These are phyloP conservation scores for Penicillium roqueforti DNA, from an alignment of 495 filamentous ascomycete genomes.

Conservation along the genomic window DNA sequence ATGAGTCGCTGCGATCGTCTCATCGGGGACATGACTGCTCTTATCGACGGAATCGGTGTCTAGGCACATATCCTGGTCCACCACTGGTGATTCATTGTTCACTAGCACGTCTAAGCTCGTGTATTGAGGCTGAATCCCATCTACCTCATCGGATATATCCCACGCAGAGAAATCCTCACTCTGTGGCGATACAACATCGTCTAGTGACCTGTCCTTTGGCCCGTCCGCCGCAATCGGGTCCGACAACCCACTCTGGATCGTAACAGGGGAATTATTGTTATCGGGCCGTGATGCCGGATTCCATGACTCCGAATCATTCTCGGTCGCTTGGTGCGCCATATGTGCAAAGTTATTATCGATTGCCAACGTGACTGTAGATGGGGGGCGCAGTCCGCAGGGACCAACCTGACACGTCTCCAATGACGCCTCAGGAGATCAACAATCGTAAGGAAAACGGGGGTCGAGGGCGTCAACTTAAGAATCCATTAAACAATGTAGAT, in stretches of 20 bases:
- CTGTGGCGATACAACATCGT: conserved; percentile 15
- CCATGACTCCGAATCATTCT: conserved; percentile 30
- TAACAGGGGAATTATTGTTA: conserved; percentile 6
- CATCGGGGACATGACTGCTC: background rate
- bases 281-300: conserved; percentile 42
- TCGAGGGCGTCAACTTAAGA: conserved; percentile 9
- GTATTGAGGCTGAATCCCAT: conserved; percentile 4
- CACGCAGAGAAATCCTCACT: conserved; percentile 21
- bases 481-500: conserved; percentile 19
- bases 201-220: conserved; percentile 8
- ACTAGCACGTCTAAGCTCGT: background rate
- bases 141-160: conserved; percentile 16
- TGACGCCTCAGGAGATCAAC: conserved; percentile 28
- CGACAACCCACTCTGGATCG: conserved; percentile 9
- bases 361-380: conserved; percentile 8
- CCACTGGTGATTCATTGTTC: conserved; percentile 4
- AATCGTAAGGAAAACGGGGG: conserved; percentile 15
- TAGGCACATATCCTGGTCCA: background rate
- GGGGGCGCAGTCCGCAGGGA: conserved; percentile 10
- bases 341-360: conserved; percentile 10
- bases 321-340: conserved; percentile 21
- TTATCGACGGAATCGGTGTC: background rate
- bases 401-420: conserved; percentile 33
- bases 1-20: too few relatives aligned
- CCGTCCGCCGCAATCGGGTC: conserved; percentile 12